Base-by-base conservation (phyloP, 176 grass and related monocot genomes). In the Triticum monococcum region DNA sequence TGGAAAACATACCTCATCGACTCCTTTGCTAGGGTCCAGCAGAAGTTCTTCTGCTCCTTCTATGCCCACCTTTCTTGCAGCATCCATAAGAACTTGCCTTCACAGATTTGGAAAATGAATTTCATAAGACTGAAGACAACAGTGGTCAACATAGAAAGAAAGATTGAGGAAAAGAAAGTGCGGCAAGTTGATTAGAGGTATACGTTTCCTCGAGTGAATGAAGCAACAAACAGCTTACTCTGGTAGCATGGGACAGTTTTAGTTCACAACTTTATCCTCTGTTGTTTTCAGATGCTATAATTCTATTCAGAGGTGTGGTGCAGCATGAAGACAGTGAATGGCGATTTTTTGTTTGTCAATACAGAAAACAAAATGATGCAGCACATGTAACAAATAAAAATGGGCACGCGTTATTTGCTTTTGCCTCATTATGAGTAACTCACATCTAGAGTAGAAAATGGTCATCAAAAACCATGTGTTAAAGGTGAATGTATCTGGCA, bases 71-170 rank as follows among this genome's bases (percentile, higher is more conserved):
- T 98, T 98, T 86, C 77, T 91, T 12, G 94, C 90, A 88, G 90
- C 97, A 82, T 98, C 90, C 87, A 98, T 17, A 23, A 96, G 89
- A 89, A 98, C 92, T 88, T 96, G 86, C 79, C 97, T 98, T 80
- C 3, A 88, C 68, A 38, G 13, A 81, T 68, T 91, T 83, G 13
- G 24, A 84, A 68, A 68, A 54, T 22, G 1, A 86, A 86, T 62
- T 45, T 45, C 5, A 16, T 72, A 59, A 84, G 59, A 79, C 22
- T 16, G 32, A 25, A 40, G 25, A 79, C 43, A 60, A 59, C 83
- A 79, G 14, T n/a, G 68, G 41, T 66, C 2, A 45, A 73, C 38
- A 79, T 59, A 87, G 72, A 79, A 31, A 82, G 17, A 3, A 2
- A 75, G 20, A 86, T 17, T 46, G 59, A 46, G 28, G 35, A 18